A percentile compares a stretch with the other conserved stretches of the same genome.
Evolutionary conservation across 169 alveolate genomes (phyloP).

Genomic region (Eimeria falciformis): DNA sequence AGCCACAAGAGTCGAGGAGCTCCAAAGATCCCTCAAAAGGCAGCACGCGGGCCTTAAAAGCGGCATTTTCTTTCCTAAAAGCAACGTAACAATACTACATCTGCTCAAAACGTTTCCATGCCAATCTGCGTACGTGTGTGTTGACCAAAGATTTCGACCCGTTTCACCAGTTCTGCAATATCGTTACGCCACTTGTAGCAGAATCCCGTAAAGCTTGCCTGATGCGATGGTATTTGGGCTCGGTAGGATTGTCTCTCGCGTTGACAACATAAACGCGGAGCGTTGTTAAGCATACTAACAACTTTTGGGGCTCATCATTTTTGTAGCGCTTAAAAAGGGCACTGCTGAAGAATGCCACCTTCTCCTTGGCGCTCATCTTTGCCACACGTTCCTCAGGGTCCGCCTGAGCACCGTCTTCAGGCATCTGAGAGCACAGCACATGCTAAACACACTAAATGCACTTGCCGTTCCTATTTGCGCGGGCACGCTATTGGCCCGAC

Average conservation of each 20-base stretch:
- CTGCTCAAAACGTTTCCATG: no score
- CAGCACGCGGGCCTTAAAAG: slow-evolving; percentile 83
- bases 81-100: no score
- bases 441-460: background rate
- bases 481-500: no score
- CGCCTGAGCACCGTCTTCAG: slow-evolving; percentile 67
- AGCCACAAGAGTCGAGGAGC: slow-evolving; percentile 83
- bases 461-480: no score
- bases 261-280: slow-evolving; percentile 80
- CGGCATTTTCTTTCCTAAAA: slow-evolving; percentile 80
- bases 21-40: slow-evolving; percentile 82
- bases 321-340: slow-evolving; percentile 78
- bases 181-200: no score
- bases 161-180: no score
- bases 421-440: slow-evolving; percentile 71
- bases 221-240: slow-evolving; percentile 80
- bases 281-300: slow-evolving; percentile 78
- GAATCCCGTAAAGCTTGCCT: slow-evolving; percentile 62
- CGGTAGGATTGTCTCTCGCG: slow-evolving; percentile 82
- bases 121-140: no score
- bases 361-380: slow-evolving; percentile 78
- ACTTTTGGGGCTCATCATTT: slow-evolving; percentile 74
- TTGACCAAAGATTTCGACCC: no score
- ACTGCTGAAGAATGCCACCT: slow-evolving; percentile 83
- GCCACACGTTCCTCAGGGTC: slow-evolving; percentile 62